Percentiles rank a stretch among this genome's conserved stretches.
Evolutionary conservation across 2,329 filamentous ascomycete genomes (phyloP).

Genomic region (Cladobotryum mycophilum): DNA sequence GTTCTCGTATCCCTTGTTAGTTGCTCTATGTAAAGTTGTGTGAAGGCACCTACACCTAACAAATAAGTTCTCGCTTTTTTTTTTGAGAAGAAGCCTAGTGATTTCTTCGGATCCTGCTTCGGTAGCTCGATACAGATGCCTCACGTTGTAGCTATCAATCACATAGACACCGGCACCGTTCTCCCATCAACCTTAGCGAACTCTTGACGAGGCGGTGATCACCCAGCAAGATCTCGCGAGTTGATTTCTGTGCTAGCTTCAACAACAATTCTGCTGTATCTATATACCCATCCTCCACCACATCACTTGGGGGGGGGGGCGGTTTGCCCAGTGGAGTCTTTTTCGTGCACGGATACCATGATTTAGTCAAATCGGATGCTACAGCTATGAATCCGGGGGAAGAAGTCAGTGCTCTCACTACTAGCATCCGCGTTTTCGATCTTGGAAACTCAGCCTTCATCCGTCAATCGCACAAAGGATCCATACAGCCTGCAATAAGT

Average conservation of each 20-base stretch:
- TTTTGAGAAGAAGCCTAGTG: neutral
- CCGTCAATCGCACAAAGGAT: too few species aligned
- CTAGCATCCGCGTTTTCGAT: neutral
- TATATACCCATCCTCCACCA: neutral
- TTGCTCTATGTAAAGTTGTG: conserved; percentile 3
- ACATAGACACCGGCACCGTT: neutral
- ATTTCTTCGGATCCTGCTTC: conserved; percentile 2
- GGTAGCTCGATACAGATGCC: neutral
- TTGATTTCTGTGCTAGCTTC: neutral
- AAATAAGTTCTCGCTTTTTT: neutral
- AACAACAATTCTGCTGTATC: conserved; percentile 1
- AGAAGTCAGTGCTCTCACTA: neutral
- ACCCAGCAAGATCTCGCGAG: neutral
- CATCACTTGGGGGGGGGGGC: neutral
- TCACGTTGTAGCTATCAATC: conserved; percentile 1
- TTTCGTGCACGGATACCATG: neutral
- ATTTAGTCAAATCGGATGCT: neutral
- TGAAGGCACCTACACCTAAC: conserved; percentile 2
- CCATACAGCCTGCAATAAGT: too few species aligned
- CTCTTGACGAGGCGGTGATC: conserved; percentile 1
- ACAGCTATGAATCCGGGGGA: neutral
- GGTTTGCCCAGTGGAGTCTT: neutral
- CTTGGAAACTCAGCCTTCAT: neutral
- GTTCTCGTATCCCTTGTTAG: conserved; percentile 1
- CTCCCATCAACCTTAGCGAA: neutral